phyloP scores from a whole-genome alignment of 495 filamentous ascomycete genomes.

The Aspergillus baeticus region DNA sequence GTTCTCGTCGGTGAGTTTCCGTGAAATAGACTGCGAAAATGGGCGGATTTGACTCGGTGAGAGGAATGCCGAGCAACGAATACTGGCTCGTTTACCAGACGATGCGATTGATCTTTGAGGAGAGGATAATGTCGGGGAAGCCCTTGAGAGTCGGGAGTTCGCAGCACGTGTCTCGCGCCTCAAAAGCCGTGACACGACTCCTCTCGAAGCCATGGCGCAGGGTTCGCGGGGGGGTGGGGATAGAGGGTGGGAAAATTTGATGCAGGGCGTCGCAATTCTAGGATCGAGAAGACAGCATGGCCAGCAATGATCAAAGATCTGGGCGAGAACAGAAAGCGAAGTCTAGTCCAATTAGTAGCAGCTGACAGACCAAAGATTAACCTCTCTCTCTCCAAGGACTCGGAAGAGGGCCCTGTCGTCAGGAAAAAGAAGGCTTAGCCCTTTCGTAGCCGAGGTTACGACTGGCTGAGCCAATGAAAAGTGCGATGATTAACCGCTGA shows the following conservation, averaged over 20 bases:
- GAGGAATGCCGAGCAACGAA: conserved; percentile 25
- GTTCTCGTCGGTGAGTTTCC: conserved; percentile 52
- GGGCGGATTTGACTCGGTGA: conserved; percentile 32
- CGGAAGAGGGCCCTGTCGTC: too few species aligned
- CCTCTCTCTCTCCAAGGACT: background rate
- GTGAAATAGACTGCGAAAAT: conserved; percentile 50
- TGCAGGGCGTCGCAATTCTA: conserved; percentile 1
- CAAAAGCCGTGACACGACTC: conserved; percentile 42
- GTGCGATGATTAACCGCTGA: conserved; percentile 20
- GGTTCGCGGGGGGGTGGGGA: background rate
- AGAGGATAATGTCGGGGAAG: conserved; percentile 27
- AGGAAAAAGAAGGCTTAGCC: conserved; percentile 10
- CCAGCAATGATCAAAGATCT: background rate
- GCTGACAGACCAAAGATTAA: conserved; percentile 6
- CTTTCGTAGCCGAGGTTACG: conserved; percentile 32
- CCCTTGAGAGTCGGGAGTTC: conserved; percentile 28
- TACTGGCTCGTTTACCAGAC: conserved; percentile 18
- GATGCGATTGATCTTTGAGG: conserved; percentile 22
- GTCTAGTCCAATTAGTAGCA: background rate
- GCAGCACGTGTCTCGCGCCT: conserved; percentile 40
- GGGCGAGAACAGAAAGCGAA: background rate
- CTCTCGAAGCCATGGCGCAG: conserved; percentile 40
- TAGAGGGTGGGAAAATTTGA: too few species aligned
- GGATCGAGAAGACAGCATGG: background rate
- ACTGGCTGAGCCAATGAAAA: conserved; percentile 31